Base-by-base conservation (phyloP, 2,329 filamentous ascomycete genomes). In the Exophiala xenobiotica region DNA sequence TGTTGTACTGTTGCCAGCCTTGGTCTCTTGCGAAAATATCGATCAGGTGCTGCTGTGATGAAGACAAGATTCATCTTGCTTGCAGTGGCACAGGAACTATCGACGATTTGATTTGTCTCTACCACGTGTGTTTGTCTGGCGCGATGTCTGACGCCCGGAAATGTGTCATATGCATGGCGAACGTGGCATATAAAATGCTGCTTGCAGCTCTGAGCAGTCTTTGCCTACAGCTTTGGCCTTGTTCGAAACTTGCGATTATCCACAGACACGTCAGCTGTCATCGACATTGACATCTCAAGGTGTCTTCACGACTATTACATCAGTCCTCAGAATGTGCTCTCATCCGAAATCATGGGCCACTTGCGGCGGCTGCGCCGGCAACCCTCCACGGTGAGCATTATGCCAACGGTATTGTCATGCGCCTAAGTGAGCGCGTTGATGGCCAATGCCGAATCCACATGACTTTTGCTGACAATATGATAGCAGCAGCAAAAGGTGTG, bases 331-430 rank as follows among this genome's bases (percentile, higher is more conserved):
- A 16, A 56, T 56, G 54, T 53, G 50, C 42, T 39, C 43, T 20
- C 53, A 56, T 38, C 31, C 45, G n/a, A 56, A 53, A 23, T 20
- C 31, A 33, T 52, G 27, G 37, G 24, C 18, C 5, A 50, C 46
- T 14, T 56, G 54, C 38, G 33, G 42, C 46, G 42, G 41, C 18
- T 53, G 54, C 27, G 50, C 49, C 44, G 54, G 54, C 29, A 33
- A 56, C 23, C 42, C 54, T 47, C 50, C 54, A 27, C 41, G 54
- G 54, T 56, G 41, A 45, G 50, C 29, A 11, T 22, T 27, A 12
- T 19, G n/a, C n/a, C n/a, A 18, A 20, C 33, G 23, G 29, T 11
- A 16, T 51, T 23, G 14, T 6, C 6, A 33, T 6, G 3, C 8
- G 12, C 12, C 9, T 22, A 3, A 22, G 29, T 46, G n/a, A n/a